Evolutionary conservation across 169 alveolate species (phyloP), one percentile per base, ranked within the genome.

Genomic region (Pseudocohnilembus persalinus): DNA sequence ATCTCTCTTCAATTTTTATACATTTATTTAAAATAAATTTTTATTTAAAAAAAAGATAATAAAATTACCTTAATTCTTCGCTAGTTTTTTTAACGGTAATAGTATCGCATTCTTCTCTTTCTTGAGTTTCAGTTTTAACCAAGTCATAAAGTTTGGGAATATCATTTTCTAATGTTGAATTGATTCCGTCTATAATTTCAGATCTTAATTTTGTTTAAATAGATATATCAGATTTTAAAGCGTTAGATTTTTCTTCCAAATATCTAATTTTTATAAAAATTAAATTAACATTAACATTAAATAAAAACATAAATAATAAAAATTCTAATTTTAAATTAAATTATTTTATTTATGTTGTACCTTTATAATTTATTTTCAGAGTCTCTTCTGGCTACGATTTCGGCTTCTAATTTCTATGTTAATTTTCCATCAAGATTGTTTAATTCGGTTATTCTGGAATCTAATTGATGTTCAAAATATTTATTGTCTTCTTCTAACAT

Each of bases 91-190:
- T 90, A 74, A 84, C 87, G 28, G 90, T 87, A 74, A 87, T 74
- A 84, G 83, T 87, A 81, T 90, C 94, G n/a, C 89, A 83, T 74
- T 88, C 91, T 84, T 90, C 94, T 84, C 94, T 90, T 76, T 90
- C 90, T 73, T 74, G 75, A 74, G 88, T 83, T 87, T 90, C 94
- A 73, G 87, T 34, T 81, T 84, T 90, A 24, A 87, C 82, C 87
- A 90, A 86, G 74, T 90, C 94, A 81, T 90, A 87, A 64, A 90
- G 79, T 82, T 90, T 90, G 6, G 94, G 94, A 24, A 90, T 83
- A 87, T 90, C 94, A 83, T 85, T 84, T 84, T 90, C 94, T 74
- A 90, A 87, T 73, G 90, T 86, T 35, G 90, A 80, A 80, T 85
- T 90, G 49, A 90, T 81, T 81, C 82, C 82, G 29, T 87, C 90